Percentiles rank a stretch among this genome's conserved stretches.
phyloP scores from a whole-genome alignment of 2,329 filamentous ascomycete genomes.

The Pleurostoma richardsiae region DNA sequence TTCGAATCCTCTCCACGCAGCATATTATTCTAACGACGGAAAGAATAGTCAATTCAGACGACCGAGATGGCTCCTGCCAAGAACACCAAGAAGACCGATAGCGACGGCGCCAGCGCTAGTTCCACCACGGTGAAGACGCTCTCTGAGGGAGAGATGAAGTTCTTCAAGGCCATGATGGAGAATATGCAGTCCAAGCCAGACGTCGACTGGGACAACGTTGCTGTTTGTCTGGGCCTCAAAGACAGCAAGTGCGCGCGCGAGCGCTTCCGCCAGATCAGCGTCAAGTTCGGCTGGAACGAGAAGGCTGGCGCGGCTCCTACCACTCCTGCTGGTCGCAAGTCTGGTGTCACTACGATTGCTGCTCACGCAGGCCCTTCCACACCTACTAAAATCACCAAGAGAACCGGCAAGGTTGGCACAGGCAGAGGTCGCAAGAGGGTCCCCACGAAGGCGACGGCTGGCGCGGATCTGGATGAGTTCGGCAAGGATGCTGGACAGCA shows the following conservation, averaged over 20 bases:
- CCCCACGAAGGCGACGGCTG: not conserved
- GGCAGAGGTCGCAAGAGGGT: conserved; percentile 1
- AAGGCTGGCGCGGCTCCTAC: not conserved
- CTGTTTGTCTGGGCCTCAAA: conserved; percentile 3
- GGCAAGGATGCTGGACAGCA: not conserved
- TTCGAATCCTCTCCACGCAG: too few species aligned
- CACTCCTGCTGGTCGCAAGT: not conserved
- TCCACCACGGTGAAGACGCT: conserved; percentile 3
- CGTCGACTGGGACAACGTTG: conserved; percentile 11
- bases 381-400: conserved; percentile 7
- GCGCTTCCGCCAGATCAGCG: conserved; percentile 10
- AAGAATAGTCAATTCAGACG: too few species aligned
- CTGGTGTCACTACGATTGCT: not conserved
- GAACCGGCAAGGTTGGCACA: conserved; percentile 5
- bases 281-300: conserved; percentile 5
- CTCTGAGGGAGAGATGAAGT: conserved; percentile 6
- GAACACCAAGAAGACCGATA: conserved; percentile 1
- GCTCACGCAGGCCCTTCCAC: not conserved
- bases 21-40: too few species aligned
- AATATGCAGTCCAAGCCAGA: conserved; percentile 10
- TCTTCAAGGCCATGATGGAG: conserved; percentile 8
- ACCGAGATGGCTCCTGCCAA: too few species aligned
- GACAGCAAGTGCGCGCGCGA: conserved; percentile 8
- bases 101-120: not conserved
- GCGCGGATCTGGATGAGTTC: not conserved